Percentiles rank a stretch among this genome's conserved stretches.
These are phyloP conservation scores for Pleurotus cornucopiae DNA, from an alignment of 768 basidiomycete genomes.

Conservation along the genomic window DNA sequence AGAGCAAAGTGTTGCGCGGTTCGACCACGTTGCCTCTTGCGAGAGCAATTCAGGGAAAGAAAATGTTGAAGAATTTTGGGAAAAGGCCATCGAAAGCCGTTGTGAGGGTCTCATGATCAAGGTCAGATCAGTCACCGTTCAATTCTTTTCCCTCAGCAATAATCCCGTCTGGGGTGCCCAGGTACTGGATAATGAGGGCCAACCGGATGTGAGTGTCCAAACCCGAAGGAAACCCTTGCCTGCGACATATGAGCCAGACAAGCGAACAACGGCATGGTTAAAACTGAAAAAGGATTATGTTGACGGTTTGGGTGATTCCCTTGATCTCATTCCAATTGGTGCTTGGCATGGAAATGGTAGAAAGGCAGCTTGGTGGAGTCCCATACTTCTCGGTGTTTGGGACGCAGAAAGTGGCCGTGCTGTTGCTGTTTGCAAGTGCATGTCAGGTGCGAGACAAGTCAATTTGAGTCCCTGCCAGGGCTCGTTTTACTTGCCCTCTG, in stretches of 20 bases:
- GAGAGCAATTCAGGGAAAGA: constrained; percentile 60
- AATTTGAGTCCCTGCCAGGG: background rate
- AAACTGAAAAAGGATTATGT: constrained; percentile 95
- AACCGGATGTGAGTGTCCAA: constrained; percentile 31
- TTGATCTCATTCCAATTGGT: constrained; percentile 68
- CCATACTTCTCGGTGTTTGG: constrained; percentile 76
- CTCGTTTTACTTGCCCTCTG: background rate
- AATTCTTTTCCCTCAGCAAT: background rate
- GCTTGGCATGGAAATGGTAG: constrained; percentile 91
- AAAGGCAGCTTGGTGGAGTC: constrained; percentile 91
- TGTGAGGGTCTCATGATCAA: constrained; percentile 97
- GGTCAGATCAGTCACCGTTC: constrained; percentile 25
- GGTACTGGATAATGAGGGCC: constrained; percentile 60
- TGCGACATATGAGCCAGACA: constrained; percentile 89
- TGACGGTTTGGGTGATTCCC: constrained; percentile 68
- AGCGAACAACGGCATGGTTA: constrained; percentile 82
- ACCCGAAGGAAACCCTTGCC: constrained; percentile 62
- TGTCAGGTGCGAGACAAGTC: constrained; percentile 52
- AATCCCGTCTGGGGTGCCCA: constrained; percentile 18
- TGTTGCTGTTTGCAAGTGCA: constrained; percentile 86
- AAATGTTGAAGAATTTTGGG: constrained; percentile 73
- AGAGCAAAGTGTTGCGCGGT: constrained; percentile 48
- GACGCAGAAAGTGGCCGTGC: constrained; percentile 56
- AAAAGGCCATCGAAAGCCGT: constrained; percentile 65
- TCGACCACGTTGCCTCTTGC: constrained; percentile 71